These are phyloP conservation scores for Proliferodiscus dingleyae DNA, from an alignment of 2,329 filamentous ascomycete genomes.

Conservation along the genomic window DNA sequence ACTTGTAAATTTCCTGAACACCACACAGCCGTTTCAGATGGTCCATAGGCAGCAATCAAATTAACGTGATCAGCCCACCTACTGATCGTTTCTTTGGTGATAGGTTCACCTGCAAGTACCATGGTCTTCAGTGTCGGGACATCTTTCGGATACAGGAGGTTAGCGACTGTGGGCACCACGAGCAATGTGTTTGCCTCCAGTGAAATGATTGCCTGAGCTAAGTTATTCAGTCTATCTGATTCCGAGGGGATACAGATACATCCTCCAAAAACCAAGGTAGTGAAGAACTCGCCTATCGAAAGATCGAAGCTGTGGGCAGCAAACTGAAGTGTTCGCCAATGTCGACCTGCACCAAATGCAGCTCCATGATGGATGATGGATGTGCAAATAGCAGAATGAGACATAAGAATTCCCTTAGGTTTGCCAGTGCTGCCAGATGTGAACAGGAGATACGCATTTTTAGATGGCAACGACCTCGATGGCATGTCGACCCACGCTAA, in stretches of 20 bases:
- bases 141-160: slow-evolving; percentile 5
- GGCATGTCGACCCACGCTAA: neutral
- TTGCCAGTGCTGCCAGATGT: slow-evolving; percentile 35
- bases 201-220: slow-evolving; percentile 7
- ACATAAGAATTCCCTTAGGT: slow-evolving; percentile 34
- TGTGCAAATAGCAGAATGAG: slow-evolving; percentile 3
- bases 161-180: slow-evolving; percentile 7
- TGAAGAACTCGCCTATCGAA: slow-evolving; percentile 6
- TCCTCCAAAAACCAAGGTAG: neutral
- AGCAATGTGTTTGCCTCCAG: slow-evolving; percentile 5
- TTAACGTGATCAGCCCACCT: slow-evolving; percentile 1
- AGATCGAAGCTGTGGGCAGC: slow-evolving; percentile 8
- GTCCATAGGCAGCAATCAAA: slow-evolving; percentile 4
- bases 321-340: slow-evolving; percentile 3
- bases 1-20: slow-evolving; percentile 69
- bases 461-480: neutral
- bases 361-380: neutral
- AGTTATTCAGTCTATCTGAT: slow-evolving; percentile 2
- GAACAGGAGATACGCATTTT: slow-evolving; percentile 21
- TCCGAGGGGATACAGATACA: slow-evolving; percentile 10
- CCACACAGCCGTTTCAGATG: slow-evolving; percentile 57
- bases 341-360: neutral
- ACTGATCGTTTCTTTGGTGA: neutral
- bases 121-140: slow-evolving; percentile 6
- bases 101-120: slow-evolving; percentile 4